phyloP scores from a whole-genome alignment of 371 early-diverging fungal genomes.

The Circinella minor region DNA sequence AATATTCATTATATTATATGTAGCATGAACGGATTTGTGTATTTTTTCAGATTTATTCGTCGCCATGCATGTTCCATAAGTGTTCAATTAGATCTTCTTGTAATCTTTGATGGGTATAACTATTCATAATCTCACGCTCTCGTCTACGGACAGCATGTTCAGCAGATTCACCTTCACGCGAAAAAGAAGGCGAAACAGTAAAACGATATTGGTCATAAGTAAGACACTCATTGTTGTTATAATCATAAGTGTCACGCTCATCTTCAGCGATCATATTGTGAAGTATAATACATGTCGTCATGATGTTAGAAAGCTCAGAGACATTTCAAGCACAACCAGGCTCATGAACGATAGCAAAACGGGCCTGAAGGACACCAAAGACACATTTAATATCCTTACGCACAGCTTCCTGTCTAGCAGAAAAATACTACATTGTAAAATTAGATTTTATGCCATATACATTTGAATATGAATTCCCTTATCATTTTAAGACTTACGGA shows the following conservation, averaged over 20 bases:
- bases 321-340: constrained; percentile 3
- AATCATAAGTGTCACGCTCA: neutral
- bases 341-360: neutral
- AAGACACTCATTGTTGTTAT: neutral
- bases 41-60: neutral
- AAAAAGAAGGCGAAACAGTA: neutral
- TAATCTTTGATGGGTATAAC: neutral
- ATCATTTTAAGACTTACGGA: neutral
- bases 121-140: neutral
- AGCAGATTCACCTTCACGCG: neutral
- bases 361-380: constrained; percentile 5
- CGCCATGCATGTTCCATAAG: neutral
- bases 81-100: neutral
- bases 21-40: neutral
- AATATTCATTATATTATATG: too few relatives aligned
- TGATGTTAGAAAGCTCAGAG: neutral
- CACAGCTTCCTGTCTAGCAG: neutral
- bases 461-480: too few relatives aligned
- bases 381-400: constrained; percentile 7
- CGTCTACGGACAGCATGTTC: neutral
- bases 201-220: neutral
- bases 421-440: neutral
- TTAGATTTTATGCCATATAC: neutral
- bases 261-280: constrained; percentile 9
- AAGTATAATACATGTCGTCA: constrained; percentile 1